Evolutionary conservation across 345 rosid species (phyloP), one percentile per base, ranked within the genome.

Genomic region (Camelina neglecta): DNA sequence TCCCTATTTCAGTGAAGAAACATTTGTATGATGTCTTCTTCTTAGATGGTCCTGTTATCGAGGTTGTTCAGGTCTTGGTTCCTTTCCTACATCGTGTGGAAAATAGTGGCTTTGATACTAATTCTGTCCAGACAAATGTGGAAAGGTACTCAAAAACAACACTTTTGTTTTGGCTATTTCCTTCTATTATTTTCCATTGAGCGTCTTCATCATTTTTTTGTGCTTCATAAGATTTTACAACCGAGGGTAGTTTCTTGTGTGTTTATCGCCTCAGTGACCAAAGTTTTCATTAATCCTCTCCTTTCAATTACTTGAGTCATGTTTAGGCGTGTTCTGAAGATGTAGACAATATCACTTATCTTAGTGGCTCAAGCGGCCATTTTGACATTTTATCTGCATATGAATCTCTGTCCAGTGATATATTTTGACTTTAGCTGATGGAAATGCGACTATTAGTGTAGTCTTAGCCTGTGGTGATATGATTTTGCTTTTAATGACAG

Each of bases 1-100:
- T 95, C 84, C 86, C 99, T 45, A 61, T 85, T 66, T 85, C 97
- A 58, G 89, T 87, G 49, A 83, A 72, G 80, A 87, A 86, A 75
- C 87, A 83, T 71, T 81, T 88, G 21, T 95, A 92, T 67, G 99
- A 92, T 81, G 75, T 74, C 75, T 95, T 92, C 87, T 95, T 95
- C 80, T 82, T 83, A 41, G 75, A 81, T 44, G 99, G 97, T 23
- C 83, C 82, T 75, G 76, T 85, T 33, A 73, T 82, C 0, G 93
- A 92, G 83, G 96, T 89, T 77, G 87, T 88, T 83, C 97, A 89
- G 81, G 77, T 84, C 73, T 85, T 92, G 82, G 81, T 95, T 78
- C 92, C 97, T 65, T 82, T 67, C 73, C 82, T 92, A 65, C 87
- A 76, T 70, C 82, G 66, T 48, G 79, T 68, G 44, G 75, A 53